Percentiles rank a stretch among this genome's conserved stretches.
These are phyloP conservation scores for Colletotrichum noveboracense DNA, from an alignment of 2,329 filamentous ascomycete genomes.

Conservation along the genomic window DNA sequence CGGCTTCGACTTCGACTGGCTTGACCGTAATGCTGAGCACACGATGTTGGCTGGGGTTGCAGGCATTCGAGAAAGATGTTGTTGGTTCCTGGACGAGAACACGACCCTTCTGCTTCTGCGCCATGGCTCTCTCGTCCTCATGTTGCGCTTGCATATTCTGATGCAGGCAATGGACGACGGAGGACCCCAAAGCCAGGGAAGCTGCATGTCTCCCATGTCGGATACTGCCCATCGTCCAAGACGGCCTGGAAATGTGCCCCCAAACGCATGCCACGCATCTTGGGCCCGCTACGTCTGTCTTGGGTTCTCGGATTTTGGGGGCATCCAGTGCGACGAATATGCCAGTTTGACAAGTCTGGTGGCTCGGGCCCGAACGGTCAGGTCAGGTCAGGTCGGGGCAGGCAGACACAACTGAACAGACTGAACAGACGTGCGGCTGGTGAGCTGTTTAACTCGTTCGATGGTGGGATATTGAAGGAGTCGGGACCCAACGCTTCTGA, in stretches of 20 bases:
- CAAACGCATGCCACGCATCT: not conserved
- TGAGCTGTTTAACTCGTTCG: not conserved
- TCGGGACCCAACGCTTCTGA: not conserved
- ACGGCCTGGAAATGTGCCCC: not conserved
- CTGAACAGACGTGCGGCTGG: not conserved
- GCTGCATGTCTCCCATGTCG: not conserved
- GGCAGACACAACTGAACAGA: not conserved
- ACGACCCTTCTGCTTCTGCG: not conserved
- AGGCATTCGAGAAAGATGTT: not conserved
- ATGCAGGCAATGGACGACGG: not conserved
- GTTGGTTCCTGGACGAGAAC: not conserved
- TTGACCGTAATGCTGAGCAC: not conserved
- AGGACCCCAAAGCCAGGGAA: not conserved
- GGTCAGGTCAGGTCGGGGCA: not conserved
- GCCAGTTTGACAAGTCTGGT: not conserved
- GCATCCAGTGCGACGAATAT: not conserved
- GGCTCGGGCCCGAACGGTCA: not conserved
- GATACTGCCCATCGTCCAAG: not conserved
- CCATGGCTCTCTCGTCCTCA: not conserved
- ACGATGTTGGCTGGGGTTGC: not conserved
- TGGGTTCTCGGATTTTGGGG: not conserved
- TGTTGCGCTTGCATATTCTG: not conserved
- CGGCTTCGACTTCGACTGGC: not conserved
- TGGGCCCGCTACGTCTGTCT: not conserved
- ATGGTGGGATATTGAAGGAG: conserved; percentile 14